These are phyloP conservation scores for Saccharomycopsis fibuligera DNA, from an alignment of 805 yeast genomes.

Conservation along the genomic window DNA sequence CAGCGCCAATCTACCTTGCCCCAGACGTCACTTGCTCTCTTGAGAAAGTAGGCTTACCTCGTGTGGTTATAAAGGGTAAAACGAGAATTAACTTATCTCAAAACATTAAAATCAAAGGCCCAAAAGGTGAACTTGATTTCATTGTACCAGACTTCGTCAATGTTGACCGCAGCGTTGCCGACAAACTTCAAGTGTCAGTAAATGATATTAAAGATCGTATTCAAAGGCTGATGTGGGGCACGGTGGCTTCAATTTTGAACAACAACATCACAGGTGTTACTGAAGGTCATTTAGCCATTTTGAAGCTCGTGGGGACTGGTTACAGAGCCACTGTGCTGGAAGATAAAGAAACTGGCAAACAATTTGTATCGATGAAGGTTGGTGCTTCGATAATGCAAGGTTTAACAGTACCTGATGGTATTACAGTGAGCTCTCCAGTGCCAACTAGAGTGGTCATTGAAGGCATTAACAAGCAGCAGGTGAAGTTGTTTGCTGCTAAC, in stretches of 20 bases:
- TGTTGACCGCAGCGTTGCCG: slow-evolving; percentile 22
- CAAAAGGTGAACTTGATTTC: slow-evolving; percentile 29
- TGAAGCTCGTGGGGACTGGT: slow-evolving; percentile 94
- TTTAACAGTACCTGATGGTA: slow-evolving; percentile 67
- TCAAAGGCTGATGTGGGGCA: slow-evolving; percentile 94
- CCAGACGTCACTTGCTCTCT: slow-evolving; percentile 49
- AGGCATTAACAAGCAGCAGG: slow-evolving; percentile 84
- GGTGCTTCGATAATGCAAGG: slow-evolving; percentile 83
- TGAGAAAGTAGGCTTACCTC: slow-evolving; percentile 48
- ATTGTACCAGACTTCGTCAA: slow-evolving; percentile 36
- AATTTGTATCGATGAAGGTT: slow-evolving; percentile 68
- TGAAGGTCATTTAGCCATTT: slow-evolving; percentile 85
- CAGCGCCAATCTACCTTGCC: slow-evolving; percentile 64
- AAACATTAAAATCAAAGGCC: slow-evolving; percentile 57
- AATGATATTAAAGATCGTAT: slow-evolving; percentile 47
- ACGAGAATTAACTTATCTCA: slow-evolving; percentile 51
- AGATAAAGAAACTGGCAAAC: slow-evolving; percentile 31
- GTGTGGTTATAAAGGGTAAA: slow-evolving; percentile 60
- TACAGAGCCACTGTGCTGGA: slow-evolving; percentile 80
- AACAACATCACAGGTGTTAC: slow-evolving; percentile 83
- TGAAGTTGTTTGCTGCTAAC: slow-evolving; percentile 81
- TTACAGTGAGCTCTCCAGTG: slow-evolving; percentile 69
- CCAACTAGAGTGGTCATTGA: slow-evolving; percentile 83
- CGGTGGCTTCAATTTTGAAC: slow-evolving; percentile 69
- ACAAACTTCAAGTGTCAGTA: slow-evolving; percentile 49